Evolutionary conservation across 495 filamentous ascomycete genomes (phyloP), one percentile per base, ranked within the genome.

Genomic region (Hypoxylon perforatum): DNA sequence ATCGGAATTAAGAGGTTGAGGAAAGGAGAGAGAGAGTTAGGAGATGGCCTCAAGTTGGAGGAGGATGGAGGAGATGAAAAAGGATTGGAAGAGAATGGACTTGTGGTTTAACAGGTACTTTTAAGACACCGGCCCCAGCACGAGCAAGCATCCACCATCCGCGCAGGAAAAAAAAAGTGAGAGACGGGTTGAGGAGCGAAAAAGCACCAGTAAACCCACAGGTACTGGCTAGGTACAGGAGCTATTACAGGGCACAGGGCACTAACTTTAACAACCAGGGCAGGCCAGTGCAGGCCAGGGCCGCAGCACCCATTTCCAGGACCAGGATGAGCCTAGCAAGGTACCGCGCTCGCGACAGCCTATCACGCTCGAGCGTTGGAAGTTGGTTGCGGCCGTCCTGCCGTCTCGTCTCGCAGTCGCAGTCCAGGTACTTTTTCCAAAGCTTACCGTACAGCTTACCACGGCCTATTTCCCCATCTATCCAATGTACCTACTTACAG

Each of bases 31-130:
- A 80, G 79, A 77, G 77, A 78, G 75, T 80, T n/a, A n/a, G 81
- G 80, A 83, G 82, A 80, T 82, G 81, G 77, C 76, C 77, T 83
- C 76, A 77, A 83, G 82, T 80, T 78, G 83, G 78, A 82, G 80
- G 85, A 81, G 77, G 82, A 81, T 78, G 78, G 73, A 77, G 78
- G 73, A 81, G 81, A 83, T 80, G 78, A 78, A 82, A 78, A 79
- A 79, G 80, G 80, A 81, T 76, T 79, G 80, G 78, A 82, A 75
- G 72, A 78, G 76, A 80, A 71, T 44, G 65, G 39, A 2, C 63
- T 8, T 35, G 62, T 82, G 79, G 79, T 77, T 72, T 76, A 74
- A 78, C 72, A 70, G 77, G 80, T 74, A 78, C 75, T 73, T 80
- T 82, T 81, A 83, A 84, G 79, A 82, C 81, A 81, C 67, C 63